These are phyloP conservation scores for Amaranthus palmeri DNA, from an alignment of 148 eudicot genomes.

Conservation along the genomic window DNA sequence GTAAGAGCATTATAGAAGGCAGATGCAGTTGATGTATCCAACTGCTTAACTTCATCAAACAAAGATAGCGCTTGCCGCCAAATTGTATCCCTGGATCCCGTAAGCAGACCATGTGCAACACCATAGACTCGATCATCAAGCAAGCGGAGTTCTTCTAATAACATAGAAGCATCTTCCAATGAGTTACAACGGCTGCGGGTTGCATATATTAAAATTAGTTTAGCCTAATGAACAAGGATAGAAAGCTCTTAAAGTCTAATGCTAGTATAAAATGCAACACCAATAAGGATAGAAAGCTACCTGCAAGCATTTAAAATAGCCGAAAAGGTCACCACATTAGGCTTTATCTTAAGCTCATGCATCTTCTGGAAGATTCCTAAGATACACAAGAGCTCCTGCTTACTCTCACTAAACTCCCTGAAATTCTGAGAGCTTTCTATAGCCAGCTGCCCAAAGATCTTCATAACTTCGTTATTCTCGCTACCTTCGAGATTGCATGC, in stretches of 20 bases:
- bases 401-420: constrained; percentile 35
- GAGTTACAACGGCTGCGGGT: constrained; percentile 87
- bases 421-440: constrained; percentile 36
- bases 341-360: constrained; percentile 83
- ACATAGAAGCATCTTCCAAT: constrained; percentile 85
- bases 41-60: constrained; percentile 80
- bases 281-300: constrained; percentile 29
- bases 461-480: constrained; percentile 49
- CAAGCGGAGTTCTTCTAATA: constrained; percentile 80
- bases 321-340: constrained; percentile 96
- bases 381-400: constrained; percentile 60
- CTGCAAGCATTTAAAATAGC: constrained; percentile 99
- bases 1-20: constrained; percentile 98
- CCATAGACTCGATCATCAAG: constrained; percentile 96
- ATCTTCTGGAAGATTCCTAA: constrained; percentile 84
- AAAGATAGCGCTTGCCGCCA: constrained; percentile 84
- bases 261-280: background rate
- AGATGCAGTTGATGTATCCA: constrained; percentile 92
- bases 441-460: constrained; percentile 72
- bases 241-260: constrained; percentile 8
- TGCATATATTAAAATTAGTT: constrained; percentile 12
- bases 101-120: constrained; percentile 90
- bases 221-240: background rate
- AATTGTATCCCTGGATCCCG: constrained; percentile 62
- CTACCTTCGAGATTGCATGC: constrained; percentile 17